A percentile compares a stretch with the other conserved stretches of the same genome.
Evolutionary conservation across 202 grass and related monocot species (phyloP).

Genomic region (Hordeum pubiflorum): DNA sequence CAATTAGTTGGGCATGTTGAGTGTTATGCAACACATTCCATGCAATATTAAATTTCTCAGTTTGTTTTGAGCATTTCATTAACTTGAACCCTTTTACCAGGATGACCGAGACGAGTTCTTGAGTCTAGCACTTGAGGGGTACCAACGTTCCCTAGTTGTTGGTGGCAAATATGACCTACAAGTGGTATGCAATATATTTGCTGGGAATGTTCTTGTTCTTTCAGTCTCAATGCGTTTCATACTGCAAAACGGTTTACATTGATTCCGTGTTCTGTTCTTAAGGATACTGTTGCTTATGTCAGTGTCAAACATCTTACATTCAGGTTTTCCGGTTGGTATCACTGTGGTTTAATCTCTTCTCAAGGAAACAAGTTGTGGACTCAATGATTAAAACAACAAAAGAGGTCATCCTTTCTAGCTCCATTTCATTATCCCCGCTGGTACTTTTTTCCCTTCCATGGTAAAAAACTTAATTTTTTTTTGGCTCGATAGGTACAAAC

Average conservation of each 20-base stretch:
- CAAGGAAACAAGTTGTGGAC: constrained; percentile 65
- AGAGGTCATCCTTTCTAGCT: constrained; percentile 39
- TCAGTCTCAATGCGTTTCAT: background rate
- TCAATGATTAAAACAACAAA: constrained; percentile 76
- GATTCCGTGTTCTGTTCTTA: background rate
- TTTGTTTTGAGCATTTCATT: constrained; percentile 22
- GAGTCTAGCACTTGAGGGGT: constrained; percentile 65
- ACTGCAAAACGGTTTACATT: background rate
- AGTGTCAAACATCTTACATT: constrained; percentile 13
- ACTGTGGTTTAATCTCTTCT: constrained; percentile 88
- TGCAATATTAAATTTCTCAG: background rate
- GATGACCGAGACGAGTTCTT: constrained; percentile 88
- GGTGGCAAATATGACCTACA: constrained; percentile 91
- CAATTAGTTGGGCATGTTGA: constrained; percentile 12
- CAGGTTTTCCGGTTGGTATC: constrained; percentile 89
- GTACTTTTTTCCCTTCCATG: constrained; percentile 16
- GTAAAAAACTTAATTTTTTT: constrained; percentile 6
- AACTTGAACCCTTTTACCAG: constrained; percentile 33
- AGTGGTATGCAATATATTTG: constrained; percentile 63
- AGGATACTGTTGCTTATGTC: background rate
- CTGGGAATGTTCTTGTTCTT: background rate
- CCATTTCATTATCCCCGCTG: constrained; percentile 19
- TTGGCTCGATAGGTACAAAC: constrained; percentile 55
- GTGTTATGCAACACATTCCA: background rate
- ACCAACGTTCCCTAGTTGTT: constrained; percentile 68